Base-by-base conservation (phyloP, 108 stramenopile genomes). In the Pseudonitzschia multiseries region DNA sequence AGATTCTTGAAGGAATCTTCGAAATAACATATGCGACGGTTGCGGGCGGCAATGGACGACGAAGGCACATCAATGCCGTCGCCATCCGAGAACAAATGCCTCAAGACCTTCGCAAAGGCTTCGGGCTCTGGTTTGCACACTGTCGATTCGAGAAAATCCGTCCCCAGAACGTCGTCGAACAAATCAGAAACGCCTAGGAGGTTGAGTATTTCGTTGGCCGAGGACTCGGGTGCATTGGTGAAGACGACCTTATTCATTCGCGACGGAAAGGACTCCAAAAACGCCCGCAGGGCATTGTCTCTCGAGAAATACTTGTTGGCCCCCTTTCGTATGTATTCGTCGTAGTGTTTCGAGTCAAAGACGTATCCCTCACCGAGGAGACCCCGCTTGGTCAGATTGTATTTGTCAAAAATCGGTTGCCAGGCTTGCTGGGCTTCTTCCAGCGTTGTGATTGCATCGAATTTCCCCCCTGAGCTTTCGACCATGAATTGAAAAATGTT, bases 1-100 rank as follows among this genome's bases (percentile, higher is more conserved):
- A 82, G 20, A 60, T 82, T 82, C 66, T 79, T 78, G 65, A 75
- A 79, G 17, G 77, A 79, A 71, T 82, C 81, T 75, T 82, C 81
- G 60, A 82, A 82, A 32, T 69, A 82, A 43, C 81, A 82, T 14
- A 82, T 62, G 21, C 73, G 43, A 15, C 54, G 54, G 22, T 59
- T 61, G 21, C 52, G 67, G 27, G 31, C 31, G 36, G 22, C 9
- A 26, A 26, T 17, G 8, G 56, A 17, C 12, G 42, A 29, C 22
- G 70, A 64, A 69, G 44, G 46, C 15, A 2, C 36, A 51, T 51
- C 10, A n/a, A 14, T 63, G 4, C 36, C 54, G 8, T 50, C 20
- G 43, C 3, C 28, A 15, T 32, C 17, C 15, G 40, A 0, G 31
- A 41, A 41, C 36, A 76, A 64, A 69, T 70, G 31, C 22, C 68